Percentiles rank a stretch among this genome's conserved stretches.
phyloP scores from a whole-genome alignment of 202 grass and related monocot genomes.

The Panicum hallii region DNA sequence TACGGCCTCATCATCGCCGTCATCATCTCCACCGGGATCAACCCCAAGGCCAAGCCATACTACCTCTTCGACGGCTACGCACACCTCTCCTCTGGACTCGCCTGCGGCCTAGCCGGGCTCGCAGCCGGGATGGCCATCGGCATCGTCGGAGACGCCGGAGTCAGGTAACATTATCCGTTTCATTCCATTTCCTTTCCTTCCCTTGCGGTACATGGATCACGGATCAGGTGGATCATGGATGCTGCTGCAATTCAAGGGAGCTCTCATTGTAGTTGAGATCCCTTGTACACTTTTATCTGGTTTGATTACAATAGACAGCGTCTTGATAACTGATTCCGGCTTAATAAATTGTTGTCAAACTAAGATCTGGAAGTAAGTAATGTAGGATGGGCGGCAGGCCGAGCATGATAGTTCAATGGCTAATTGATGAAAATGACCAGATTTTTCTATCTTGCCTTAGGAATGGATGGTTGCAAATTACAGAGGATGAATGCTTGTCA shows the following conservation, averaged over 20 bases:
- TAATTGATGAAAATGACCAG: background rate
- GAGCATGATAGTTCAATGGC: background rate
- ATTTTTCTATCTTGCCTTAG: background rate
- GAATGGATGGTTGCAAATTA: background rate
- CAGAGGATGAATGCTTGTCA: background rate
- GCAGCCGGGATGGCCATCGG: slow-evolving; percentile 89
- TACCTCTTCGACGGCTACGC: slow-evolving; percentile 91
- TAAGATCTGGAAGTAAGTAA: background rate
- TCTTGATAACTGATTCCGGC: background rate
- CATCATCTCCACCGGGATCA: slow-evolving; percentile 91
- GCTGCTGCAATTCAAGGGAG: background rate
- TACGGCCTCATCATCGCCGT: slow-evolving; percentile 90
- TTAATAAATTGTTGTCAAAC: background rate
- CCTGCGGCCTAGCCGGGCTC: slow-evolving; percentile 76
- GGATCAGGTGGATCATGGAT: background rate
- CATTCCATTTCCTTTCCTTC: background rate
- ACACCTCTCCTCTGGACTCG: slow-evolving; percentile 78
- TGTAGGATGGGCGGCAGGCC: background rate
- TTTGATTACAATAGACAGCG: background rate
- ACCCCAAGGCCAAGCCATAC: slow-evolving; percentile 94
- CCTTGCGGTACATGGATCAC: background rate
- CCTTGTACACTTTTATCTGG: background rate
- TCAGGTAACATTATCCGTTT: slow-evolving; percentile 49
- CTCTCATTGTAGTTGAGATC: background rate
- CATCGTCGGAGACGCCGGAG: slow-evolving; percentile 79